These are phyloP conservation scores for Chaetoceros muelleri DNA, from an alignment of 108 stramenopile genomes.

Conservation along the genomic window DNA sequence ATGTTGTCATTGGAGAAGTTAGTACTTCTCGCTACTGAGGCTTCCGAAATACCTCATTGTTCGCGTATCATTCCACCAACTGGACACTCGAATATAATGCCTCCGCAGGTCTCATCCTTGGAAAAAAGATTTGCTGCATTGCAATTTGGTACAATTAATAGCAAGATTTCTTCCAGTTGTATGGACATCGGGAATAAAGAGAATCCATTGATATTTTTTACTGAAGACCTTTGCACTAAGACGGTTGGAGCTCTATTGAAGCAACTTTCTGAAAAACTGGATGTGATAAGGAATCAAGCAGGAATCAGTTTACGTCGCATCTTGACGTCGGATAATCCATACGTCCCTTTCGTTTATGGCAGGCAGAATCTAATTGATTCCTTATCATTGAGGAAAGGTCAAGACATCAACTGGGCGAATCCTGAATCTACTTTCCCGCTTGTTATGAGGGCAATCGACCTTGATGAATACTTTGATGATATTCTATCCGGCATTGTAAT, in stretches of 20 bases:
- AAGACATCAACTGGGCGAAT: conserved; percentile 37
- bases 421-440: conserved; percentile 56
- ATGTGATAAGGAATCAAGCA: conserved; percentile 72
- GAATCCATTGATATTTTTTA: conserved; percentile 11
- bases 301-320: conserved; percentile 65
- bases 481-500: conserved; percentile 82
- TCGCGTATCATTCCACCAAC: background rate
- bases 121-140: conserved; percentile 3
- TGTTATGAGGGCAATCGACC: conserved; percentile 48
- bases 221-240: conserved; percentile 21
- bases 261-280: conserved; percentile 89
- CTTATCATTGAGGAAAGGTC: background rate
- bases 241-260: conserved; percentile 64
- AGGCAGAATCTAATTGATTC: conserved; percentile 18
- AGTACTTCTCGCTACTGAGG: conserved; percentile 24
- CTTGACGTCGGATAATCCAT: conserved; percentile 26
- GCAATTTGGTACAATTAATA: background rate
- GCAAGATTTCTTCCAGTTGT: background rate
- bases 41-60: conserved; percentile 21
- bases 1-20: conserved; percentile 68
- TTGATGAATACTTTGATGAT: conserved; percentile 54
- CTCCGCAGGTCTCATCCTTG: conserved; percentile 14
- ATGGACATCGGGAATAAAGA: background rate
- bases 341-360: conserved; percentile 22
- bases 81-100: no score